phyloP scores from a whole-genome alignment of 208 protist species.

The Trypanosoma rangeli region DNA sequence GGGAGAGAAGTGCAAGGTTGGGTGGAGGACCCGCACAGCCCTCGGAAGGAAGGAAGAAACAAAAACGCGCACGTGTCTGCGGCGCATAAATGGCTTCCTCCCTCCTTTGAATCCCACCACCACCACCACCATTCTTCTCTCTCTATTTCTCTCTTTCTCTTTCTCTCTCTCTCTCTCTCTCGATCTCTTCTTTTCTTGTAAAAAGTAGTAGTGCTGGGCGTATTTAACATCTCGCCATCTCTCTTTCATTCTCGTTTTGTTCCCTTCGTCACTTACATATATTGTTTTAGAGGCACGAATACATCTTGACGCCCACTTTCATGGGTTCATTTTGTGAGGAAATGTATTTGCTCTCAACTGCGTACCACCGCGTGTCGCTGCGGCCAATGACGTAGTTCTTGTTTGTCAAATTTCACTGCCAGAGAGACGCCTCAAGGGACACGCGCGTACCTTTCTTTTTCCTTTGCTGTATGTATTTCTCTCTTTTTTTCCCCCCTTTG shows the following conservation, averaged over 20 bases:
- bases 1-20: background rate
- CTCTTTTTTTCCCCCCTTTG: slow-evolving; percentile 19
- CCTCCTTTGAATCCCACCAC: no score
- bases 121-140: background rate
- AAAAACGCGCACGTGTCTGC: background rate
- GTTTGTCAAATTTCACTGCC: background rate
- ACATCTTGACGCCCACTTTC: background rate
- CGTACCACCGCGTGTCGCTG: background rate
- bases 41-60: background rate
- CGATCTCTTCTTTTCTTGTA: no score
- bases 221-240: background rate
- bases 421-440: background rate
- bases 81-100: no score
- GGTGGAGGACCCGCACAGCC: no score
- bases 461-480: slow-evolving; percentile 1
- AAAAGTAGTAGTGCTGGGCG: background rate
- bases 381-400: background rate
- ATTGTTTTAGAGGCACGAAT: no score
- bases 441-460: slow-evolving; percentile 10
- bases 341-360: background rate
- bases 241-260: background rate
- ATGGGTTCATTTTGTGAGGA: background rate
- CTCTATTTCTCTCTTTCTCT: background rate
- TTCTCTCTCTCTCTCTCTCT: background rate
- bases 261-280: no score